phyloP scores from a whole-genome alignment of 257 asterid species.

The Solanum medicagineum region DNA sequence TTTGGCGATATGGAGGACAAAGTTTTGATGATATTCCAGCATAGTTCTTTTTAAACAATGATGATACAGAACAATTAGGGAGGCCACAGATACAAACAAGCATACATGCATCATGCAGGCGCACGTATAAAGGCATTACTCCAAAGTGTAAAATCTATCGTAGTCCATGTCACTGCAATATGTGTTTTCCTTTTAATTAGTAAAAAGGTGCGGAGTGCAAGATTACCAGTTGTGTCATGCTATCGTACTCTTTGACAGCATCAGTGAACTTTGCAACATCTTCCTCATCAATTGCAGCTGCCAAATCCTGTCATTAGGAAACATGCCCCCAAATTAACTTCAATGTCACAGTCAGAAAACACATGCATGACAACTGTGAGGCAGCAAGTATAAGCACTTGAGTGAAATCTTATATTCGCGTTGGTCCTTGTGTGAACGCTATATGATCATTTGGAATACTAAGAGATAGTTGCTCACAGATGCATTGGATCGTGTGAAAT shows the following conservation, averaged over 20 bases:
- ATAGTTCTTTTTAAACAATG: background rate
- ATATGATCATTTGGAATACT: background rate
- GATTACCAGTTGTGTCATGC: slow-evolving; percentile 87
- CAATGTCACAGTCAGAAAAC: background rate
- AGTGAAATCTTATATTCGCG: background rate
- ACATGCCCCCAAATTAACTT: background rate
- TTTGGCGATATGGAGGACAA: background rate
- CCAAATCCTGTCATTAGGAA: slow-evolving; percentile 46
- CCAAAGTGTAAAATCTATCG: background rate
- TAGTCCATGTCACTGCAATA: background rate
- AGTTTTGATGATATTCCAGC: background rate
- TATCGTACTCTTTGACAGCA: slow-evolving; percentile 94
- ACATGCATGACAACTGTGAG: background rate
- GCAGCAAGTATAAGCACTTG: background rate
- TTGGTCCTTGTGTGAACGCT: background rate
- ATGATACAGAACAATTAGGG: background rate
- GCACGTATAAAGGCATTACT: background rate
- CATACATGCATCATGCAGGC: background rate
- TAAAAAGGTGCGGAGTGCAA: background rate
- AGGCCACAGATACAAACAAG: background rate
- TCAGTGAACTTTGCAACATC: slow-evolving; percentile 85
- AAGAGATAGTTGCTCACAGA: background rate
- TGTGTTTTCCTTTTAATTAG: background rate
- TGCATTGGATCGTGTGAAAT: background rate
- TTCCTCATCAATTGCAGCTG: slow-evolving; percentile 88